Evolutionary conservation across 1,139 yeast species (phyloP), one percentile per base, ranked within the genome.

Genomic region (Geotrichum restrictum): DNA sequence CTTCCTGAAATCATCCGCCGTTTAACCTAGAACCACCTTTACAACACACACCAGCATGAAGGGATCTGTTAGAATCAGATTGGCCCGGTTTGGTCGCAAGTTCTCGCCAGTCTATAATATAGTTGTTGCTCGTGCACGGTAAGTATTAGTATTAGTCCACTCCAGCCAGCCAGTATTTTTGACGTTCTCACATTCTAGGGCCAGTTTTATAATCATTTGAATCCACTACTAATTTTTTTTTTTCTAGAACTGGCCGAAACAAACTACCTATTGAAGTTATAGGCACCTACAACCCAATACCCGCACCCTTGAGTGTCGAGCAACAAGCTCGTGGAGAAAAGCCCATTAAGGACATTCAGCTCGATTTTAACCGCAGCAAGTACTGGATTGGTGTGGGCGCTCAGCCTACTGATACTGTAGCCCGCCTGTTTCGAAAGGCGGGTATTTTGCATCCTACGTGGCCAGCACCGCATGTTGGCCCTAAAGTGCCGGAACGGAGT

Each of bases 351-450:
- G 89, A 89, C 61, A 80, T 93, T 39, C 79, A 82, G 60, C 74
- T 93, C 45, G 98, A 93, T 67, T 88, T 93, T 66, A 82, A 83
- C 59, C 81, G 97, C 61, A 82, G 96, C n/a, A 88, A 88, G 69
- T 94, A 93, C 71, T 93, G 99, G 99, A 74, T 93, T 44, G 96
- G 97, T 64, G 96, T 88, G 14, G 99, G 99, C n/a, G 98, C 98
- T 1, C 95, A 87, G 67, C 95, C 96, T 3, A 83, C 94, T 33
- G 91, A 86, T 43, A 76, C 94, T 3, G 95, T 91, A 11, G 79
- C 82, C 3, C 82, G 82, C 61, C 72, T 93, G 57, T 80, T 93
- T 67, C 84, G 83, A 64, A 88, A 87, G 57, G 74, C 74, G 1
- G 74, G 74, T 13, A 60, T 71, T 21, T 76, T 91, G 62, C 86